Evolutionary conservation across 1,284 basidiomycete genomes (phyloP).

Genomic region (Wallemia ichthyophaga): DNA sequence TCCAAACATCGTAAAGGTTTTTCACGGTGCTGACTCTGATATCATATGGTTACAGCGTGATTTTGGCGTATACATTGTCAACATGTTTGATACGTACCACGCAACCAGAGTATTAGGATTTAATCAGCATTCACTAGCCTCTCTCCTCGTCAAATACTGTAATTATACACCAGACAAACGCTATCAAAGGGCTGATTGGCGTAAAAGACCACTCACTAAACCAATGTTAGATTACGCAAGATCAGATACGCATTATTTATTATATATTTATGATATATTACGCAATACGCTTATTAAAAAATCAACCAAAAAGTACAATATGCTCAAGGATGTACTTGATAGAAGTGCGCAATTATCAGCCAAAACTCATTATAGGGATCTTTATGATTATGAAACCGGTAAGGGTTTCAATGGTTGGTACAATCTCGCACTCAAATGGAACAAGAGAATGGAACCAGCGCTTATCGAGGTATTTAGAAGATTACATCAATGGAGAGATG

Average conservation of each 20-base stretch:
- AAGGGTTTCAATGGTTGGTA: conserved; percentile 42
- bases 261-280: conserved; percentile 78
- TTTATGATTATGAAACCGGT: conserved; percentile 35
- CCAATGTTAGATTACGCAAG: conserved; percentile 82
- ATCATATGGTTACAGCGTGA: conserved; percentile 89
- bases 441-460: conserved; percentile 23
- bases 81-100: conserved; percentile 86
- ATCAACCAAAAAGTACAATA: conserved; percentile 9
- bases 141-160: conserved; percentile 64
- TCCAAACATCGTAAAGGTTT: conserved; percentile 56
- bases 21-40: conserved; percentile 84
- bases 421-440: conserved; percentile 42
- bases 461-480: conserved; percentile 31
- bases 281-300: conserved; percentile 45
- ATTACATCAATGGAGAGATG: conserved; percentile 64
- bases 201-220: conserved; percentile 49
- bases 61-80: conserved; percentile 74
- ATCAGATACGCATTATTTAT: conserved; percentile 77
- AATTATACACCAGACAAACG: conserved; percentile 80
- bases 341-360: conserved; percentile 43
- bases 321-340: conserved; percentile 23
- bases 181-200: conserved; percentile 90
- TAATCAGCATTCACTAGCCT: conserved; percentile 49
- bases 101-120: conserved; percentile 63
- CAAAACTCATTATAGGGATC: conserved; percentile 31